phyloP scores from a whole-genome alignment of 169 alveolate species.

The Plasmodium coatneyi region DNA sequence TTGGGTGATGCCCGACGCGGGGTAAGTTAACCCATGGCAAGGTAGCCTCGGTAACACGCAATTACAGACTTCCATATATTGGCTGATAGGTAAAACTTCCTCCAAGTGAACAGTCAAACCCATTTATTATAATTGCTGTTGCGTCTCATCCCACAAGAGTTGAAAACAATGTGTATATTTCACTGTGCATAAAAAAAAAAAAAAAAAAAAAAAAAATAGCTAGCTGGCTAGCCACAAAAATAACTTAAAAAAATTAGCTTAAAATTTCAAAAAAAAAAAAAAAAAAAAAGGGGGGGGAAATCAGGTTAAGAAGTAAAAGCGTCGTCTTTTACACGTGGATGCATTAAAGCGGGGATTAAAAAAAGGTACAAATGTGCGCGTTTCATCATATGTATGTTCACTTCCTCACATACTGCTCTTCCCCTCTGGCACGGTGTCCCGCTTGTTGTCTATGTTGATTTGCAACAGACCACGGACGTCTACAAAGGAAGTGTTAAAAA shows the following conservation, averaged over 20 bases:
- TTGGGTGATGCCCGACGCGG: neutral
- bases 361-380: neutral
- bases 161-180: neutral
- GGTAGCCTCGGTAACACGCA: neutral
- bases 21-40: neutral
- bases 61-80: neutral
- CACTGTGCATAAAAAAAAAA: neutral
- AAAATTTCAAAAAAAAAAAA: neutral
- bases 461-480: slow-evolving; percentile 39
- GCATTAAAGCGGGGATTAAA: neutral
- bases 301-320: neutral
- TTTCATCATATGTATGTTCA: neutral
- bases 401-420: neutral
- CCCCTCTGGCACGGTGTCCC: neutral
- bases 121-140: neutral
- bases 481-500: slow-evolving; percentile 5
- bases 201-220: neutral
- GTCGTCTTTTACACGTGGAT: neutral
- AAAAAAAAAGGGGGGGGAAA: neutral
- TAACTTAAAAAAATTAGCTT: neutral
- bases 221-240: neutral
- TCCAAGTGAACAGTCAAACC: neutral
- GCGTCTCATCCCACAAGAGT: neutral
- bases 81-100: neutral
- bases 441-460: slow-evolving; percentile 41